These are phyloP conservation scores for Anthracocystis panici-leucophaei DNA, from an alignment of 1,284 basidiomycete species.

Conservation along the genomic window DNA sequence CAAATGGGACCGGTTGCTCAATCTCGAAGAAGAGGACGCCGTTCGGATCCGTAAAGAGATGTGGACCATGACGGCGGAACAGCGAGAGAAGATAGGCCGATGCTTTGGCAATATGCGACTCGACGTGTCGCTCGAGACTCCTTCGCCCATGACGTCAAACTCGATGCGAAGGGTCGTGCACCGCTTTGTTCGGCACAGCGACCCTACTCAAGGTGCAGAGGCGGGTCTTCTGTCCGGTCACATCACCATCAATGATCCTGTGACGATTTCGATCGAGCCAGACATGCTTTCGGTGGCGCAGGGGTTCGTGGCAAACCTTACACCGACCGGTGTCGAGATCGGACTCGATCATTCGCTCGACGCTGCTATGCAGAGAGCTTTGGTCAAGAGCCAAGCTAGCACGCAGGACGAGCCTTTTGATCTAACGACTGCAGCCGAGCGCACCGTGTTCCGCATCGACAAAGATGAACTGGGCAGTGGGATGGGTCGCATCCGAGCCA, in stretches of 20 bases:
- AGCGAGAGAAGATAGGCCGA: conserved; percentile 77
- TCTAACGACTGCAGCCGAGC: conserved; percentile 13
- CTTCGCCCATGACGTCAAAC: conserved; percentile 4
- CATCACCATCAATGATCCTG: conserved; percentile 82
- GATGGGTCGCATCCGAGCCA: conserved; percentile 87
- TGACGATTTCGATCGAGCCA: conserved; percentile 85
- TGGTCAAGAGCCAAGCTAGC: conserved; percentile 13
- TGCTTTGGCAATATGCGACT: conserved; percentile 70
- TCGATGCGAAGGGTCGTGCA: conserved; percentile 74
- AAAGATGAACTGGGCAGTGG: conserved; percentile 89
- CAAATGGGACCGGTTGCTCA: conserved; percentile 88
- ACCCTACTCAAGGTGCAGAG: conserved; percentile 55
- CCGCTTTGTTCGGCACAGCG: conserved; percentile 74
- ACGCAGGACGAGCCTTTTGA: conserved; percentile 3
- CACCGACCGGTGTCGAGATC: conserved; percentile 77
- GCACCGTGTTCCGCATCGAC: conserved; percentile 86
- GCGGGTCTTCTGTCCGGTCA: conserved; percentile 79
- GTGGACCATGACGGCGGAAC: conserved; percentile 87
- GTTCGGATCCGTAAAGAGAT: conserved; percentile 86
- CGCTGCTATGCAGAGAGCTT: conserved; percentile 41
- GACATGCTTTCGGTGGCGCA: conserved; percentile 83
- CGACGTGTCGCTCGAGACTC: conserved; percentile 5
- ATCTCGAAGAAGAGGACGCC: conserved; percentile 89
- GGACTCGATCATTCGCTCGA: conserved; percentile 84
- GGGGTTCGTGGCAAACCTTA: conserved; percentile 84